Evolutionary conservation across 768 basidiomycete genomes (phyloP).

Genomic region (Pulveroboletus ravenelii): DNA sequence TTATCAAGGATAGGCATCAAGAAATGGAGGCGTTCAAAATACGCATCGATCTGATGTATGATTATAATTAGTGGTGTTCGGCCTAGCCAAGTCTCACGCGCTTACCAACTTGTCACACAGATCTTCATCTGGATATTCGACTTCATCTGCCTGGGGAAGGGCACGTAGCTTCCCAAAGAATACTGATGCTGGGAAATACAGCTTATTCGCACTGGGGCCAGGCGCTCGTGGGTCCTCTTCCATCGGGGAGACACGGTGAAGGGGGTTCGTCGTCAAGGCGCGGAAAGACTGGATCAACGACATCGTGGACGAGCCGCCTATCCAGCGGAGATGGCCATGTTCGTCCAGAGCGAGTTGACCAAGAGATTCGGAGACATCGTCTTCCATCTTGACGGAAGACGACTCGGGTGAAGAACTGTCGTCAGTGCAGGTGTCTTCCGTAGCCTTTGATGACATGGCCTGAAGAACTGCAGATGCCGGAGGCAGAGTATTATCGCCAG

Average conservation of each 20-base stretch:
- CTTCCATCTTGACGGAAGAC: constrained; percentile 39
- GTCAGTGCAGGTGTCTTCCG: constrained; percentile 34
- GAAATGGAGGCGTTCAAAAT: constrained; percentile 84
- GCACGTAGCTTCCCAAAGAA: constrained; percentile 85
- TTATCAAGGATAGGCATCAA: constrained; percentile 86
- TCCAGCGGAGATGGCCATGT: constrained; percentile 88
- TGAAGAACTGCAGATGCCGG: constrained; percentile 29
- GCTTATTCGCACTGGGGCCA: constrained; percentile 74
- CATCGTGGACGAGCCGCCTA: constrained; percentile 89
- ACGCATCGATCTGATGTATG: constrained; percentile 66
- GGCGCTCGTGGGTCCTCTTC: constrained; percentile 78
- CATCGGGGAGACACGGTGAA: constrained; percentile 77
- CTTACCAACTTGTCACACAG: constrained; percentile 81
- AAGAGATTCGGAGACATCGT: constrained; percentile 80
- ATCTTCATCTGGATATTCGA: constrained; percentile 81
- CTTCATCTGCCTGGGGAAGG: constrained; percentile 78
- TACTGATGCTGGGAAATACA: constrained; percentile 84
- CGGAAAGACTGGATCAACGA: constrained; percentile 86
- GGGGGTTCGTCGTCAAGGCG: constrained; percentile 65
- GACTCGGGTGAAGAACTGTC: constrained; percentile 31
- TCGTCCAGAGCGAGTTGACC: constrained; percentile 87
- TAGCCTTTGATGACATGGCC: constrained; percentile 35
- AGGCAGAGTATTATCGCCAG: constrained; percentile 17
- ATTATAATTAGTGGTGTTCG: constrained; percentile 21
- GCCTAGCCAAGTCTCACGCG: constrained; percentile 19